Evolutionary conservation across 352 stramenopile genomes (phyloP).

Genomic region (Pythium myriotylum): DNA sequence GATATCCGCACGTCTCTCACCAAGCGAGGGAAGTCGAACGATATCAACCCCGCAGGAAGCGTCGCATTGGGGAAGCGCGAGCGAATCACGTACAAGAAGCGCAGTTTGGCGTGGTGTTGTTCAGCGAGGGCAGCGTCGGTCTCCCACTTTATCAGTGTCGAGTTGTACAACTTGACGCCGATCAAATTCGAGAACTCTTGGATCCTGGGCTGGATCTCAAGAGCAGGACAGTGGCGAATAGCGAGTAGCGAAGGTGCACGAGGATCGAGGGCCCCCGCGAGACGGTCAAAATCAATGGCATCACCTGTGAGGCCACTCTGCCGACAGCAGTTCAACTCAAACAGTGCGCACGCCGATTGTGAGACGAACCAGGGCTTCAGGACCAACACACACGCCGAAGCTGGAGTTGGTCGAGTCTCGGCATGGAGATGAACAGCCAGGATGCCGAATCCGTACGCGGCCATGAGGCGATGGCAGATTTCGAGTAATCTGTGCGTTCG

Average conservation of each 20-base stretch:
- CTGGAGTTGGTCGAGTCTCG: constrained; percentile 7
- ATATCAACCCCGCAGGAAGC: constrained; percentile 15
- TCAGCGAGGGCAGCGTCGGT: constrained; percentile 10
- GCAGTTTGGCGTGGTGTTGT: neutral
- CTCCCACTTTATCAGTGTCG: constrained; percentile 17
- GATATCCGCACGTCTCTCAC: no score
- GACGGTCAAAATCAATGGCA: no score
- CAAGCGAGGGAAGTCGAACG: no score
- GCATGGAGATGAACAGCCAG: constrained; percentile 13
- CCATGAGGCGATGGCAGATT: constrained; percentile 5
- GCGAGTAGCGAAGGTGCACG: no score
- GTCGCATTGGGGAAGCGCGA: constrained; percentile 14
- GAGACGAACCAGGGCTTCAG: no score
- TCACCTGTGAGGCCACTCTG: no score
- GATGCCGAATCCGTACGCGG: constrained; percentile 10
- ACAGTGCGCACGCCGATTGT: no score
- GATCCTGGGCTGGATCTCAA: no score
- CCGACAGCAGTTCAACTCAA: no score
- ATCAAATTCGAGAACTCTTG: constrained; percentile 14
- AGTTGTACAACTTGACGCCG: constrained; percentile 22
- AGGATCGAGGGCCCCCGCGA: no score
- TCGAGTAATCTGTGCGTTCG: neutral
- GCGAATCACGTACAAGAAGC: constrained; percentile 8
- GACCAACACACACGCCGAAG: no score
- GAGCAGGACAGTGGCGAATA: no score